Percentiles rank a stretch among this genome's conserved stretches.
These are phyloP conservation scores for Podaxis carcinomalis DNA, from an alignment of 768 basidiomycete species.

Conservation along the genomic window DNA sequence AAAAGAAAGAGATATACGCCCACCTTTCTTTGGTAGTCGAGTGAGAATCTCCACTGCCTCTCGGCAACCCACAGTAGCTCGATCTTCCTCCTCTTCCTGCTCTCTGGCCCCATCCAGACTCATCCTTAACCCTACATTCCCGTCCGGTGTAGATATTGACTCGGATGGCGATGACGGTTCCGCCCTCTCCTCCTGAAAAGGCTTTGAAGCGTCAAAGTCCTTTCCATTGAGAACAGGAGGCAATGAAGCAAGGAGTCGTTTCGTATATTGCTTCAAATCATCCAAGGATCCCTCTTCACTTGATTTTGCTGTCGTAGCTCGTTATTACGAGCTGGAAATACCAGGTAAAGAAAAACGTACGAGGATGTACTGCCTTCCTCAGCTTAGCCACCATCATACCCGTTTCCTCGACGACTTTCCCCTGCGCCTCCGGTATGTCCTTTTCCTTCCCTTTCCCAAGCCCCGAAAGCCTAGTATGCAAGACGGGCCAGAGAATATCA, in stretches of 20 bases:
- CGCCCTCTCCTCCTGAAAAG: background rate
- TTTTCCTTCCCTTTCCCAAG: slow-evolving; percentile 18
- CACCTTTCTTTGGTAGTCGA: slow-evolving; percentile 85
- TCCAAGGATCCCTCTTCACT: slow-evolving; percentile 23
- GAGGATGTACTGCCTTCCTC: slow-evolving; percentile 15
- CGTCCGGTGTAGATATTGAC: background rate
- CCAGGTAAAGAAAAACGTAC: slow-evolving; percentile 17
- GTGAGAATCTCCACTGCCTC: slow-evolving; percentile 92
- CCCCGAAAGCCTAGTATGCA: slow-evolving; percentile 23
- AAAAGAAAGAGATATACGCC: slow-evolving; percentile 17
- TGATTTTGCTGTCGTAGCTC: slow-evolving; percentile 13
- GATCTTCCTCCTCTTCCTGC: slow-evolving; percentile 35
- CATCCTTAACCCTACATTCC: slow-evolving; percentile 15
- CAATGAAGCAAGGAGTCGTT: slow-evolving; percentile 43
- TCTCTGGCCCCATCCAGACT: slow-evolving; percentile 30
- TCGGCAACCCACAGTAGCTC: slow-evolving; percentile 55
- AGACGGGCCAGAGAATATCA: slow-evolving; percentile 79
- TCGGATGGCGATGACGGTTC: background rate
- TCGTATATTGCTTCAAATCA: slow-evolving; percentile 52
- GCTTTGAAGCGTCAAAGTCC: background rate
- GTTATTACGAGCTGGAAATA: background rate
- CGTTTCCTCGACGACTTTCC: slow-evolving; percentile 33
- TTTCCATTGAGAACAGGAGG: slow-evolving; percentile 20
- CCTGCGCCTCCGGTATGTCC: slow-evolving; percentile 29
- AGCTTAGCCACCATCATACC: slow-evolving; percentile 13